phyloP scores from a whole-genome alignment of 495 filamentous ascomycete species.

The Diplogelasinospora grovesii region DNA sequence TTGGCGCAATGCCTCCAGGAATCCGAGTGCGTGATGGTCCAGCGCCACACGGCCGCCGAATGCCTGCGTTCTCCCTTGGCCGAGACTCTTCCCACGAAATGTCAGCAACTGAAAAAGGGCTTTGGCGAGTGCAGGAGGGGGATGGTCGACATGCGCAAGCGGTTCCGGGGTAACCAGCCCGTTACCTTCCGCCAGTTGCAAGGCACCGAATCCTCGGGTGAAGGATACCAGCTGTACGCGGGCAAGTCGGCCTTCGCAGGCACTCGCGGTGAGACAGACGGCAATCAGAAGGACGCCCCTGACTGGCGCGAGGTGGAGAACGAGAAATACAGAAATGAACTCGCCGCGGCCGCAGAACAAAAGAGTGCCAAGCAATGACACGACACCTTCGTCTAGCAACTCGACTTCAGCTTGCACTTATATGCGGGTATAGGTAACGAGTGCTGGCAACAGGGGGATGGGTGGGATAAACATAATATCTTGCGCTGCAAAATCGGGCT shows the following conservation, averaged over 20 bases:
- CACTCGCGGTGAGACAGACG: slow-evolving; percentile 41
- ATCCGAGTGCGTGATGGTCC: slow-evolving; percentile 89
- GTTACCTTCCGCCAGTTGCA: slow-evolving; percentile 57
- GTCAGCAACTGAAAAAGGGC: slow-evolving; percentile 87
- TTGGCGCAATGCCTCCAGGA: slow-evolving; percentile 90
- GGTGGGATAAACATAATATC: too few relatives aligned
- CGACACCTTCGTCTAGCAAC: too few relatives aligned
- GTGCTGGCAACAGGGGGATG: too few relatives aligned
- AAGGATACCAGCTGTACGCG: slow-evolving; percentile 67
- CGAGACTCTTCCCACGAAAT: slow-evolving; percentile 74
- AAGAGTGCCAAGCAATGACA: slow-evolving; percentile 13
- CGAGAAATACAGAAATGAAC: slow-evolving; percentile 40
- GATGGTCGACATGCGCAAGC: slow-evolving; percentile 97
- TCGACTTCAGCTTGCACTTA: too few relatives aligned
- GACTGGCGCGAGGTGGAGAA: slow-evolving; percentile 54
- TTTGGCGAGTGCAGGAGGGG: slow-evolving; percentile 94
- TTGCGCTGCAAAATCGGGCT: too few relatives aligned
- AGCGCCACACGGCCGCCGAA: slow-evolving; percentile 78
- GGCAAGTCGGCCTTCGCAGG: slow-evolving; percentile 64
- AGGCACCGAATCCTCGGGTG: slow-evolving; percentile 47
- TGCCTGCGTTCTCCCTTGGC: slow-evolving; percentile 75
- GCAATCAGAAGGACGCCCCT: slow-evolving; percentile 41
- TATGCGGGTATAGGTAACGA: too few relatives aligned
- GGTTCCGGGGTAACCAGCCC: slow-evolving; percentile 93
- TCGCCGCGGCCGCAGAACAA: slow-evolving; percentile 14